Evolutionary conservation across 2,329 filamentous ascomycete genomes (phyloP).

Genomic region (Graphilbum fragrans): DNA sequence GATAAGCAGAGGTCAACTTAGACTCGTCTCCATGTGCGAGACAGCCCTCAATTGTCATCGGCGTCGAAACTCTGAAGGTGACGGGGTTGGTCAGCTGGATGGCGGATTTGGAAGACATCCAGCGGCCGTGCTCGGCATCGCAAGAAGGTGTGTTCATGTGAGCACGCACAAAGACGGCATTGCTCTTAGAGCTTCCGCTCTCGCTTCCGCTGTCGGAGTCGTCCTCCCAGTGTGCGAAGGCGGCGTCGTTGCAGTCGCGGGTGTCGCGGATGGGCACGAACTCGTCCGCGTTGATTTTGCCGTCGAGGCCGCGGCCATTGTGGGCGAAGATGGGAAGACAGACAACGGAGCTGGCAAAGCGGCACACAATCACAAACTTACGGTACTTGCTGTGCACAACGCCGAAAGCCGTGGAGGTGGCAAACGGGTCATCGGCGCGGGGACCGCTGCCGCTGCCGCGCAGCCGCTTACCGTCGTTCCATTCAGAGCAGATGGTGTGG

Average conservation of each 20-base stretch:
- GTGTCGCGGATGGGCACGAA: conserved; percentile 14
- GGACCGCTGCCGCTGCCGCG: not conserved
- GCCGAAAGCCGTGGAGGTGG: conserved; percentile 15
- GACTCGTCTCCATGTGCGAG: not conserved
- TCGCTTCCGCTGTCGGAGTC: conserved; percentile 7
- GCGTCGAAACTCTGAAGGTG: conserved; percentile 11
- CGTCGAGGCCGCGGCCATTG: conserved; percentile 12
- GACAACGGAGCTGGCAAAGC: conserved; percentile 10
- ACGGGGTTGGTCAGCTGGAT: conserved; percentile 13
- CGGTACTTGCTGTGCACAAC: conserved; percentile 14
- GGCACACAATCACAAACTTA: conserved; percentile 14
- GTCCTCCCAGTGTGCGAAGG: conserved; percentile 3
- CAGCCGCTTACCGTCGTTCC: not conserved
- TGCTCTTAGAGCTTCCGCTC: too few relatives aligned
- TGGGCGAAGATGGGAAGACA: conserved; percentile 16
- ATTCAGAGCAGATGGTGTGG: conserved; percentile 1
- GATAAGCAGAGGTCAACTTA: too few relatives aligned
- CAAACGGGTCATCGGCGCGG: conserved; percentile 10
- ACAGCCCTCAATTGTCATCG: conserved; percentile 13
- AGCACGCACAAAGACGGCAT: not conserved
- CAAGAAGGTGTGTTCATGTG: not conserved
- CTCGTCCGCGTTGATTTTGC: conserved; percentile 9
- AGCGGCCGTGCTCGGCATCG: not conserved
- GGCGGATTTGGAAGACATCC: conserved; percentile 7
- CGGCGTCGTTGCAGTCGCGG: conserved; percentile 1